Evolutionary conservation across 495 filamentous ascomycete genomes (phyloP).

Genomic region (Annulohypoxylon maeteangense): DNA sequence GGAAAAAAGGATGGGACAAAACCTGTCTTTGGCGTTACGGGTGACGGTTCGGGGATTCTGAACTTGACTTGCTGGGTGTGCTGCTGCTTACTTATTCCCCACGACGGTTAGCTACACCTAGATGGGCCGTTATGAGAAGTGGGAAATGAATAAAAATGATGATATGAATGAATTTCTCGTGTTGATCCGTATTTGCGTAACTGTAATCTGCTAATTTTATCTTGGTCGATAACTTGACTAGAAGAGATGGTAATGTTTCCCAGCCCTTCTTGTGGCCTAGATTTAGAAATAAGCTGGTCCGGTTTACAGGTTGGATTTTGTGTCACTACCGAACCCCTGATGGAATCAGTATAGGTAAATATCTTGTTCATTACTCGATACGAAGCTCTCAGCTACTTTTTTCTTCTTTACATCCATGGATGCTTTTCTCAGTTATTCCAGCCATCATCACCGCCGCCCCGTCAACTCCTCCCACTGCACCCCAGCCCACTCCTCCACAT

Average conservation of each 20-base stretch:
- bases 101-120: constrained; percentile 17
- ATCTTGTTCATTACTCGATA: too few relatives aligned
- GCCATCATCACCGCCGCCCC: constrained; percentile 14
- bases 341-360: too few relatives aligned
- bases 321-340: too few relatives aligned
- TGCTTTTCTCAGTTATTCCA: too few relatives aligned
- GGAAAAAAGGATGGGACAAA: constrained; percentile 22
- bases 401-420: too few relatives aligned
- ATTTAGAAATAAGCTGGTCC: too few relatives aligned
- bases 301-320: too few relatives aligned
- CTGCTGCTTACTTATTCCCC: constrained; percentile 7
- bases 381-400: too few relatives aligned
- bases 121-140: constrained; percentile 21
- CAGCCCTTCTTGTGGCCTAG: too few relatives aligned
- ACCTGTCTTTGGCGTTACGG: constrained; percentile 40
- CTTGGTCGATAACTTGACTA: too few relatives aligned
- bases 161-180: constrained; percentile 25
- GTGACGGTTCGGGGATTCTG: constrained; percentile 23
- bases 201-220: too few relatives aligned
- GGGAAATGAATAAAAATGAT: constrained; percentile 36
- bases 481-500: constrained; percentile 93
- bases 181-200: background rate
- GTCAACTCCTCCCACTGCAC: constrained; percentile 94
- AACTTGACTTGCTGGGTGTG: constrained; percentile 9
- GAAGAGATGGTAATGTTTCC: too few relatives aligned